Percentiles rank a stretch among this genome's conserved stretches.
phyloP scores from a whole-genome alignment of 2,329 filamentous ascomycete genomes.

The Pseudopyricularia javanii region DNA sequence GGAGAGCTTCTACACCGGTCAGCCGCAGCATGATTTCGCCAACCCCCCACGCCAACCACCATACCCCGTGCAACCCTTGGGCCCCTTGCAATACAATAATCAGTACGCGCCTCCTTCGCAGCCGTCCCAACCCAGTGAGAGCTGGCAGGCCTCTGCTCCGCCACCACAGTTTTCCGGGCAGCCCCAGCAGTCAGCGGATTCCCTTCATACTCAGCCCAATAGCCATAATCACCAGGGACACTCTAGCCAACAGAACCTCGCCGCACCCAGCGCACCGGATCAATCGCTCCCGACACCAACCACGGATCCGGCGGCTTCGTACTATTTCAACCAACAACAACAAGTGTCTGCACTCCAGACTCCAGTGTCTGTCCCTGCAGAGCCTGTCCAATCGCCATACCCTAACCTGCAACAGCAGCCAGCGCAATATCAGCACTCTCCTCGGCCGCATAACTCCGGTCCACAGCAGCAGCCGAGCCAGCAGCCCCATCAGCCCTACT shows the following conservation, averaged over 20 bases:
- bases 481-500: conserved; percentile 30
- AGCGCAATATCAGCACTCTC: conserved; percentile 28
- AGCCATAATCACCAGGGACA: neutral
- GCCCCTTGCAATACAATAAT: conserved; percentile 8
- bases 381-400: conserved; percentile 36
- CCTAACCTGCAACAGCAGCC: conserved; percentile 33
- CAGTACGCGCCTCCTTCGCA: conserved; percentile 25
- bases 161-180: conserved; percentile 21
- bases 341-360: conserved; percentile 19
- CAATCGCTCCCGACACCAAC: conserved; percentile 18
- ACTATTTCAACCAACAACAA: conserved; percentile 39
- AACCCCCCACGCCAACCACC: conserved; percentile 36
- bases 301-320: conserved; percentile 41
- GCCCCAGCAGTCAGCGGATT: conserved; percentile 12
- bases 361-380: conserved; percentile 25
- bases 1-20: conserved; percentile 75
- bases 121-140: conserved; percentile 30
- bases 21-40: conserved; percentile 34
- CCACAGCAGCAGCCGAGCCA: conserved; percentile 22
- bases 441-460: conserved; percentile 24
- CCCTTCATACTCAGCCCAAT: conserved; percentile 6
- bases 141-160: conserved; percentile 33
- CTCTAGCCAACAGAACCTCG: conserved; percentile 15
- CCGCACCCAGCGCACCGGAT: conserved; percentile 16
- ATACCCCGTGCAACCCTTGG: conserved; percentile 28